Base-by-base conservation (phyloP, 805 yeast genomes). In the Cyberlindnera americana region DNA sequence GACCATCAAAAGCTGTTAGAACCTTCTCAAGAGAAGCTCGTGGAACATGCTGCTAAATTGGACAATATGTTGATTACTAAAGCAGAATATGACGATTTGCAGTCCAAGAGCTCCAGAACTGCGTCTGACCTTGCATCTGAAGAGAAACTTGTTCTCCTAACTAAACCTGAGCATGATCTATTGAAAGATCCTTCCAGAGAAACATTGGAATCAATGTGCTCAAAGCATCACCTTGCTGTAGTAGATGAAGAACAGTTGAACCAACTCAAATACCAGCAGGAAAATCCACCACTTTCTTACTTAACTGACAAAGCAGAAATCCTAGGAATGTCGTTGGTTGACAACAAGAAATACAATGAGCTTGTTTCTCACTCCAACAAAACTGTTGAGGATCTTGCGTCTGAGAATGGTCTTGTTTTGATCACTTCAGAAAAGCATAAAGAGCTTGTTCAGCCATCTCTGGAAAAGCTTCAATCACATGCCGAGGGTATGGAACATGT, bases 391-490 rank as follows among this genome's bases (percentile, higher is more conserved):
- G 56, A 54, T 21, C 37, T 60, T 21, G 47, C 46, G 3, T 43
- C 52, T 24, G 59, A 60, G 22, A 56, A 68, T 14, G 44, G 48
- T 17, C 16, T 42, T 3, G 40, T 50, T 6, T 22, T 48, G 5
- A 29, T 50, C 13, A 36, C 51, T 3, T 19, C 28, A 5, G 48
- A 42, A 11, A 42, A 47, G 27, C 37, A 40, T 28, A 19, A 30
- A 3, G 41, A 43, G 11, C 33, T 51, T n/a, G 17, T 30, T 4
- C 15, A 41, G 4, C 54, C 54, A 18, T 35, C 49, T 2, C 10
- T 43, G 16, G 48, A 46, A 25, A 39, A 37, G 31, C 22, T 50
- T 11, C 30, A 39, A 3, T 13, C 18, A 1, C 40, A 36, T 23
- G 53, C 51, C 13, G 19, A 21, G 9, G 19, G 22, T 3, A 12